Evolutionary conservation across 176 grass and related monocot species (phyloP), one percentile per base, ranked within the genome.

Genomic region (Otatea glauca): DNA sequence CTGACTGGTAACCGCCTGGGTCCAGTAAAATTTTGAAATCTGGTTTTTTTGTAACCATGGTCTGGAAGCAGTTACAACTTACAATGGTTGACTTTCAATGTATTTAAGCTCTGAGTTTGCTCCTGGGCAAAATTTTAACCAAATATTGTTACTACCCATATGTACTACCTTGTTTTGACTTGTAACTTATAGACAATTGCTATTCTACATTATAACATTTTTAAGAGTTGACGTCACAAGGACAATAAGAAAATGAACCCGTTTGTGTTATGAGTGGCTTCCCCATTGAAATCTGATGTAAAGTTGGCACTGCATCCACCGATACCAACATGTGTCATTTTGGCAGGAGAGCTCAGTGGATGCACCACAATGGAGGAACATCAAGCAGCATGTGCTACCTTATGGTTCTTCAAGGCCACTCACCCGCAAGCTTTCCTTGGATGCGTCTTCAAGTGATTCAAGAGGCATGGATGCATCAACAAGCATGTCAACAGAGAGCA

Each of bases 341-440:
- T 78, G 48, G 45, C 86, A 99, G 97, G 97, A 94, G 75, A 86
- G 86, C 47, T 86, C 78, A 0, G 79, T 92, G 53, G 94, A 88
- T 65, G 29, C 88, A 76, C 80, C 81, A 70, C 91, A 99, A 74
- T 96, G 93, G 93, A 94, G 90, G 89, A 96, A 72, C 88, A 89
- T 92, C 75, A 96, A 94, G 81, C 91, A 92, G 12, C 93, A 99
- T 29, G 84, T 92, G 54, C 84, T 94, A 84, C 91, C 97, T 70
- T 92, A 91, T 76, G 92, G 91, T 66, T 92, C 70, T 89, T 91
- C 93, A 35, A 96, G 94, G 72, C 87, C 91, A 5, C 84, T 96
- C 58, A 94, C 92, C 78, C 73, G 88, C 25, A 96, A 96, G 74
- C 84, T 91, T 88, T 92, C 97, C 35, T 79, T 92, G 58, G 93